Evolutionary conservation across 2,329 filamentous ascomycete genomes (phyloP).

Genomic region (Pseudogymnoascus destructans): DNA sequence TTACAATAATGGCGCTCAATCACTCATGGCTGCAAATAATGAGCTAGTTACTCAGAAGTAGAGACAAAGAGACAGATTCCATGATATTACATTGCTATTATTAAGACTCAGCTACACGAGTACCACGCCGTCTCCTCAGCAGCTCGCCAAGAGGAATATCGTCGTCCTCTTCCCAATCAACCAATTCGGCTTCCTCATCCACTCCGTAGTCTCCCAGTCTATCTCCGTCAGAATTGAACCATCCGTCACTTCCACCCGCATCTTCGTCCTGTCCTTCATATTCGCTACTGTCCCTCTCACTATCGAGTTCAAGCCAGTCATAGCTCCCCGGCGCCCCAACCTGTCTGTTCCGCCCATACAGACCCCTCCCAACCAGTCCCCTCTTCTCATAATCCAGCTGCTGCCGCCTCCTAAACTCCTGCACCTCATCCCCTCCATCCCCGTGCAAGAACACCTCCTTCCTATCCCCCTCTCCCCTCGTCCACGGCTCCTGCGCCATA

Average conservation of each 20-base stretch:
- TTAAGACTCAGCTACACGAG: background rate
- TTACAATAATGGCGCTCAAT: background rate
- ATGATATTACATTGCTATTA: background rate
- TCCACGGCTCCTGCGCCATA: constrained; percentile 24
- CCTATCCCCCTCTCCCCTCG: constrained; percentile 14
- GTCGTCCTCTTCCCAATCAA: constrained; percentile 34
- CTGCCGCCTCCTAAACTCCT: constrained; percentile 38
- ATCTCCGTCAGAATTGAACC: constrained; percentile 67
- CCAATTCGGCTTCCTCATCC: constrained; percentile 56
- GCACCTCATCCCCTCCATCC: constrained; percentile 28
- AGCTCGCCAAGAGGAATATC: constrained; percentile 60
- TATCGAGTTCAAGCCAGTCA: constrained; percentile 7
- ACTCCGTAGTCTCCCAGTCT: constrained; percentile 64
- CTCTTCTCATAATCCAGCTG: constrained; percentile 33
- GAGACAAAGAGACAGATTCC: background rate
- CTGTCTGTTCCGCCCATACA: constrained; percentile 13
- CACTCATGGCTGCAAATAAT: background rate
- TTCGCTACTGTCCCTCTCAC: constrained; percentile 20
- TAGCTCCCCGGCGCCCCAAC: background rate
- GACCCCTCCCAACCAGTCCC: constrained; percentile 13
- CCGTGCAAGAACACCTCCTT: constrained; percentile 12
- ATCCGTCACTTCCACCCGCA: constrained; percentile 40
- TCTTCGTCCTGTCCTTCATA: constrained; percentile 23
- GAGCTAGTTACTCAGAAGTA: background rate
- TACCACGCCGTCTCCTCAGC: constrained; percentile 39